Conservation (phyloP, 2,329 filamentous ascomycete species). For the Chrysoporthe puriensis region DNA sequence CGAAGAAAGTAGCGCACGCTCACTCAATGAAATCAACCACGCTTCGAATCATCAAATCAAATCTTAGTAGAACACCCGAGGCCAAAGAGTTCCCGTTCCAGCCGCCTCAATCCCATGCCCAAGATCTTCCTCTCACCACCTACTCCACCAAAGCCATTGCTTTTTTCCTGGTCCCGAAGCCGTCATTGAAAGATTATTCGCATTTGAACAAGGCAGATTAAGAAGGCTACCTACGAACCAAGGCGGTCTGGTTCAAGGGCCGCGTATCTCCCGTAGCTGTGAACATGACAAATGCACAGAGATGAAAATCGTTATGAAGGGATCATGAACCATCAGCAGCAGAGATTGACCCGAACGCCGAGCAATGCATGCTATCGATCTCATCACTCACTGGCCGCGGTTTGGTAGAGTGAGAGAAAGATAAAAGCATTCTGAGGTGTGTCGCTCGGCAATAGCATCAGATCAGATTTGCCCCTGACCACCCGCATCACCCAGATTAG, state of each 20-base stretch:
- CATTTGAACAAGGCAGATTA: neutral
- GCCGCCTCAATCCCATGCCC: neutral
- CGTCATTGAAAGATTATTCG: neutral
- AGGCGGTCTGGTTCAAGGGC: neutral
- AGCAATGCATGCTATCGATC: neutral
- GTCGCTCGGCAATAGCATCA: neutral
- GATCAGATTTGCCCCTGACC: slow-evolving; percentile 17
- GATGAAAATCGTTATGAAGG: no score
- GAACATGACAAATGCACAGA: neutral
- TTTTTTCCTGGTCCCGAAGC: neutral
- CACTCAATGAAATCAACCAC: neutral
- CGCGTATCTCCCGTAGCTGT: neutral
- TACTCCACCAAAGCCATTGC: no score
- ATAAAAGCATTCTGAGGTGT: no score
- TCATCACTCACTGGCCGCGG: no score
- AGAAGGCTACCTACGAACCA: neutral
- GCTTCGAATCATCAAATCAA: neutral
- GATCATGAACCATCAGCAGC: no score
- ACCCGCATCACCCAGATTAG: slow-evolving; percentile 2
- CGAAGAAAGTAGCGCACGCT: neutral
- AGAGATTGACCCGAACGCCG: no score
- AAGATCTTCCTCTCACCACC: neutral
- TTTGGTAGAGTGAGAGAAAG: no score
- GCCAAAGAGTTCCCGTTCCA: neutral
- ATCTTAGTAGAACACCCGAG: neutral